Evolutionary conservation across 2,329 filamentous ascomycete species (phyloP).

Genomic region (Pseudopyricularia javanii): DNA sequence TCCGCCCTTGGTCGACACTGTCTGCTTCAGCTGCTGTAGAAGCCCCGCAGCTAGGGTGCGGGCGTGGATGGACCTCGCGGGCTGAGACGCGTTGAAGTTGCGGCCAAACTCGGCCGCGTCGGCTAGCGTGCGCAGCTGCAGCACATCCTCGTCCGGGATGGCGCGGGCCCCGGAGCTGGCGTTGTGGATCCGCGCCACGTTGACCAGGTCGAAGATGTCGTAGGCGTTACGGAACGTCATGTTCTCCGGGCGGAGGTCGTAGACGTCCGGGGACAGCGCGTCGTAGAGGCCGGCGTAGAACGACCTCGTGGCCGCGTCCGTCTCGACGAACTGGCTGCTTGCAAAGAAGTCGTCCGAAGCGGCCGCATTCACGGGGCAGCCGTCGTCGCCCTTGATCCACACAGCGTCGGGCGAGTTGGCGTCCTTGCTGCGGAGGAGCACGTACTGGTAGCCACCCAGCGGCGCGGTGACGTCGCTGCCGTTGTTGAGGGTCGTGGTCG

Average conservation of each 20-base stretch:
- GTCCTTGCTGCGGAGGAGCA: background rate
- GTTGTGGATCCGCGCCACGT: conserved; percentile 1
- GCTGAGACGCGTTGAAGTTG: conserved; percentile 1
- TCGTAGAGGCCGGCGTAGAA: background rate
- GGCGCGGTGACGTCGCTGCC: conserved; percentile 1
- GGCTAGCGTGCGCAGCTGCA: conserved; percentile 1
- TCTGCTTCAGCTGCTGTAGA: background rate
- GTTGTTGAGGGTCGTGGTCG: conserved; percentile 9
- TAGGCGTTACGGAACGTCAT: conserved; percentile 1
- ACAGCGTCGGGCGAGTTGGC: conserved; percentile 1
- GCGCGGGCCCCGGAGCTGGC: background rate
- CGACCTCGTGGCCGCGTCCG: background rate
- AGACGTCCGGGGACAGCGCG: background rate
- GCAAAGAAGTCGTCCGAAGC: background rate
- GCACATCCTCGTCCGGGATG: background rate
- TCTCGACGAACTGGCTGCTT: background rate
- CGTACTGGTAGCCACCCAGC: conserved; percentile 1
- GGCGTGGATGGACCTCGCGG: background rate
- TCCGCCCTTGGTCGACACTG: background rate
- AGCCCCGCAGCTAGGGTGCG: background rate
- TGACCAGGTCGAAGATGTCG: conserved; percentile 1
- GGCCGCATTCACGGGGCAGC: background rate
- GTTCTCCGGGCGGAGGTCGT: background rate
- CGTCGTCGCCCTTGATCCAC: conserved; percentile 2
- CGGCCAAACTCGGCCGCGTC: background rate